Base-by-base conservation (phyloP, 192 early-diverging fungal species). In the Blastocladiella britannica region DNA sequence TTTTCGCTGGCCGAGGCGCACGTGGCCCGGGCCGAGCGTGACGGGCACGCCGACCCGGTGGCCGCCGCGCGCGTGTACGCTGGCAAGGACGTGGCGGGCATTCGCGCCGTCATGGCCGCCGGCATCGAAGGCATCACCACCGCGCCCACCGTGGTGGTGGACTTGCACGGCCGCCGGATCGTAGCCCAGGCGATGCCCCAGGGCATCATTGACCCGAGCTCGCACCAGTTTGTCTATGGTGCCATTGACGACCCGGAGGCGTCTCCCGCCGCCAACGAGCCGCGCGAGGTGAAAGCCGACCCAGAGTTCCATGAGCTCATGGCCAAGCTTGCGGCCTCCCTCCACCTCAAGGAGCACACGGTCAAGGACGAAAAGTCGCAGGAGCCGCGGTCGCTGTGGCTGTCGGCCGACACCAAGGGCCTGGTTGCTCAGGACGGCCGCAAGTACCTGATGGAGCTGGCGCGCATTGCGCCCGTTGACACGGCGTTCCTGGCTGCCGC, bases 181-280 rank as follows among this genome's bases (percentile, higher is more conserved):
- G 82, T 97, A 23, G 92, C 88, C 3, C 94, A 97, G 75, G 84
- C 81, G 25, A 83, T 97, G 51, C 86, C 94, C 18, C 92, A 92
- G 26, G 90, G 89, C 54, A 83, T 84, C 55, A 79, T 85, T 67
- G 74, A 76, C 51, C 82, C 82, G 59, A 81, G 83, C 28, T 81
- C 82, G 22, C 78, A 75, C 2, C 76, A 83, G 7, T 79, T 96
- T 62, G 76, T 87, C n/a, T 96, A 96, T 62, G 94, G 92, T 7
- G 84, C 80, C 43, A 80, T 90, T 31, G 92, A 97, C 57, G 80
- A 78, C 57, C 29, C 53, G 53, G 26, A 53, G 53, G 2, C 24
- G 53, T 9, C 25, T 12, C 53, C 24, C 25, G 25, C 9, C 53
- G n/a, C 18, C 18, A 22, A 12, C 53, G 25, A 53, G 3, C 23